Base-by-base conservation (phyloP, 495 filamentous ascomycete species). In the Penicillium simplicissimum region DNA sequence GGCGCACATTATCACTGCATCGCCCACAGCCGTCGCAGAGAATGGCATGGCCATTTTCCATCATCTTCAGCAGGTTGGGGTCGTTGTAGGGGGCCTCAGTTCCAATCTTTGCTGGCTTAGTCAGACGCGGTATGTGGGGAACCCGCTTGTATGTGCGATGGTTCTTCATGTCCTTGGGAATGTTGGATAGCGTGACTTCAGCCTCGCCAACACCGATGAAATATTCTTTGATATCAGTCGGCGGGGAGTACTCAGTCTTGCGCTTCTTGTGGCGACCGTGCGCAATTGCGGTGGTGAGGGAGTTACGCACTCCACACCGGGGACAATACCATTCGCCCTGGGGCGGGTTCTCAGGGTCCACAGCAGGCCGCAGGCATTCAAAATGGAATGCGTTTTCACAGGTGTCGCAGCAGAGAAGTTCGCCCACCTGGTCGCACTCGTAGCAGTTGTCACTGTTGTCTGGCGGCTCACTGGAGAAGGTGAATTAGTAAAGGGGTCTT, bases 401-500 rank as follows among this genome's bases (percentile, higher is more conserved):
- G 51, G 88, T 89, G 73, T 98, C 95, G 73, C 95, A 98, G 76
- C 94, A 97, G 59, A 98, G 78, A 28, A 98, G 79, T 55, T 88
- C 81, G n/a, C 95, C 95, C 55, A 84, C 88, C 42, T 87, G 86
- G 64, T 87, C 85, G 74, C 95, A 98, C 10, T 91, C 82, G 52
- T 84, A 82, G 76, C 95, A 98, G 66, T 88, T 86, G 65, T 98
- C 95, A 64, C 92, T 90, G 70, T 96, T 96, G 52, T 96, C 90
- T 5, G 67, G 62, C 8, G 60, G 65, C 17, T 77, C 73, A 33
- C 69, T 71, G 52, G 73, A 66, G 35, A 19, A 55, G 23, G 2
- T 2, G 62, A 63, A 57, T 59, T 65, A 61, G 65, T 40, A 54
- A 31, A 14, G 43, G 23, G 51, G 8, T 36, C 15, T 53, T 23